phyloP scores from a whole-genome alignment of 768 basidiomycete genomes.

The Suillus paluster region DNA sequence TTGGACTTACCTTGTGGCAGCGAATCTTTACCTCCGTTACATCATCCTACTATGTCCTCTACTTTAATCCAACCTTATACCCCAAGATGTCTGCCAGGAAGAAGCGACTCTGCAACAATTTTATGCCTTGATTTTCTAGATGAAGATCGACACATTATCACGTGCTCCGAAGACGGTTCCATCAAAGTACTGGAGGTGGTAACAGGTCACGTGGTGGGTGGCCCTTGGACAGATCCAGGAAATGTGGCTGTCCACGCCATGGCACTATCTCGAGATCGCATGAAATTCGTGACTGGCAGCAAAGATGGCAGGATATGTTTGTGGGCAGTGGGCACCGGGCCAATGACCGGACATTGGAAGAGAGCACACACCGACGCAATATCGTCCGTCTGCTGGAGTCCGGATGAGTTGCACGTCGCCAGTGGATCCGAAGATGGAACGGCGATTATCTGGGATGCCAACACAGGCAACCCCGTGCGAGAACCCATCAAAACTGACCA shows the following conservation, averaged over 20 bases:
- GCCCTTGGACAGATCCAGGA: background rate
- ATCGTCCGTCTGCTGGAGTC: conserved; percentile 1
- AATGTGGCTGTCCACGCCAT: background rate
- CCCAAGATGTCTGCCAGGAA: background rate
- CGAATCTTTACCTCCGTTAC: background rate
- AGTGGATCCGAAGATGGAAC: conserved; percentile 6
- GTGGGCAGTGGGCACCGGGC: background rate
- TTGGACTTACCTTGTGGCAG: background rate
- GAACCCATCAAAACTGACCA: background rate
- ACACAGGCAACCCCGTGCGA: background rate
- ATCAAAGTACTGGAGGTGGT: background rate
- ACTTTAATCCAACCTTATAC: too few relatives aligned
- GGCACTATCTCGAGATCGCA: background rate
- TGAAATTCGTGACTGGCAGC: background rate
- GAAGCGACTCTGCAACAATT: background rate
- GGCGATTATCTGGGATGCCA: background rate
- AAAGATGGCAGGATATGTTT: background rate
- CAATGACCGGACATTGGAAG: background rate
- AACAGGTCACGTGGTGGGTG: background rate
- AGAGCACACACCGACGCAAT: background rate
- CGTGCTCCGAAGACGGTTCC: background rate
- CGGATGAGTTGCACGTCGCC: background rate
- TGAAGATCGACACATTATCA: background rate
- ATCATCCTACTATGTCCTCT: background rate
- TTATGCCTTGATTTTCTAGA: background rate